Percentiles rank a stretch among this genome's conserved stretches.
These are phyloP conservation scores for Batrachochytrium dendrobatidis DNA, from an alignment of 371 early-diverging fungal genomes.

Conservation along the genomic window DNA sequence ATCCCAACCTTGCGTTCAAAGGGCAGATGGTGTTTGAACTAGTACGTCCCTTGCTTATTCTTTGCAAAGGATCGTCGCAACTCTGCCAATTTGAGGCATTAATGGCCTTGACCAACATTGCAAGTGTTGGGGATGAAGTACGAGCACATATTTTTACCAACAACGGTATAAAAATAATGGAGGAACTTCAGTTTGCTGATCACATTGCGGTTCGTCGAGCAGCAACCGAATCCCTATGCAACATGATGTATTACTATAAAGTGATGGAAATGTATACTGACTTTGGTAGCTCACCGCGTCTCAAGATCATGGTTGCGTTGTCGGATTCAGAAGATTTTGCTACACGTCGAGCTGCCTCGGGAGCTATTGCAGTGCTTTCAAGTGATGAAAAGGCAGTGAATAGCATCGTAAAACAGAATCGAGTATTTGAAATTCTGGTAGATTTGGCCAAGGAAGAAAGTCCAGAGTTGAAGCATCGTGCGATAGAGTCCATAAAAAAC, in stretches of 20 bases:
- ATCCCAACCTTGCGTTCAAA: conserved; percentile 77
- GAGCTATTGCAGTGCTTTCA: conserved; percentile 76
- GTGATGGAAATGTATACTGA: conserved; percentile 66
- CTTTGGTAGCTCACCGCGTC: conserved; percentile 17
- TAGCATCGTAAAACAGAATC: conserved; percentile 38
- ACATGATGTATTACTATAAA: conserved; percentile 75
- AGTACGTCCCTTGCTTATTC: conserved; percentile 36
- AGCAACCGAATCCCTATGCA: conserved; percentile 87
- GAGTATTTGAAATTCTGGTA: conserved; percentile 27
- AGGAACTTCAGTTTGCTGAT: conserved; percentile 71
- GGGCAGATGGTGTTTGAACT: conserved; percentile 43
- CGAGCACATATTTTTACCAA: conserved; percentile 34
- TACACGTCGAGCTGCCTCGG: conserved; percentile 81
- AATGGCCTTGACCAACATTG: conserved; percentile 89
- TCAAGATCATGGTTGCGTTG: conserved; percentile 75
- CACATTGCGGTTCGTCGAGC: conserved; percentile 80
- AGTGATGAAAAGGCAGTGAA: conserved; percentile 49
- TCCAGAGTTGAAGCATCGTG: conserved; percentile 53
- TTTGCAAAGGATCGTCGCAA: conserved; percentile 50
- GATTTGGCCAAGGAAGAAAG: conserved; percentile 27
- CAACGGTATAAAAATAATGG: conserved; percentile 62
- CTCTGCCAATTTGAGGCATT: conserved; percentile 83
- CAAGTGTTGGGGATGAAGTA: conserved; percentile 41
- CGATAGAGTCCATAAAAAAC: conserved; percentile 56
- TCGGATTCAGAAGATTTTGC: conserved; percentile 77